Conservation (phyloP, 352 stramenopile species). For the Globisporangium apiculatum region DNA sequence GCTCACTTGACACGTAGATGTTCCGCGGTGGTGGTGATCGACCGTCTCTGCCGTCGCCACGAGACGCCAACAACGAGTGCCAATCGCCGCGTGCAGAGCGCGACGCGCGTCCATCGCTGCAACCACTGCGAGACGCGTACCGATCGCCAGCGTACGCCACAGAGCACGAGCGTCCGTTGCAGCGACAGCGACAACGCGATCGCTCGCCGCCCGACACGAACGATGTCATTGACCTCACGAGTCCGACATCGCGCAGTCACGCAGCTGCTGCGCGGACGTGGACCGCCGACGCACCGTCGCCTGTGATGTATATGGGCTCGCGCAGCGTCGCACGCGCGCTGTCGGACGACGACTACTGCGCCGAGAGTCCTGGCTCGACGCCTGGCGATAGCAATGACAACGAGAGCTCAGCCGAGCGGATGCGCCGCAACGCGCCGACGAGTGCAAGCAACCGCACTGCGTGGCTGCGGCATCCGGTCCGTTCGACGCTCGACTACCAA, state of each 20-base stretch:
- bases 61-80: neutral
- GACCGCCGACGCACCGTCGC: neutral
- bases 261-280: neutral
- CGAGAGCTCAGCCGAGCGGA: neutral
- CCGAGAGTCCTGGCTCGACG: conserved; percentile 43
- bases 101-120: neutral
- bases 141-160: neutral
- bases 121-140: neutral
- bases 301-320: neutral
- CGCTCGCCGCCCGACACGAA: conserved; percentile 9
- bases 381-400: conserved; percentile 1
- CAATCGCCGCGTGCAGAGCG: neutral
- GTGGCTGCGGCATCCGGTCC: conserved; percentile 17
- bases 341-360: conserved; percentile 46
- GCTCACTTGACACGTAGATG: neutral
- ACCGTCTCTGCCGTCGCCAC: neutral
- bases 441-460: neutral
- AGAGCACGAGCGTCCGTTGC: neutral
- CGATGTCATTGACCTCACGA: conserved; percentile 58
- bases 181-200: neutral
- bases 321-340: conserved; percentile 3
- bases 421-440: neutral
- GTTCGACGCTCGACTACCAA: conserved; percentile 16
- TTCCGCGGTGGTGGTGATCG: neutral
- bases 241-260: conserved; percentile 17